These are phyloP conservation scores for Solanum aculeatissimum DNA, from an alignment of 305 asterid genomes.

Conservation along the genomic window DNA sequence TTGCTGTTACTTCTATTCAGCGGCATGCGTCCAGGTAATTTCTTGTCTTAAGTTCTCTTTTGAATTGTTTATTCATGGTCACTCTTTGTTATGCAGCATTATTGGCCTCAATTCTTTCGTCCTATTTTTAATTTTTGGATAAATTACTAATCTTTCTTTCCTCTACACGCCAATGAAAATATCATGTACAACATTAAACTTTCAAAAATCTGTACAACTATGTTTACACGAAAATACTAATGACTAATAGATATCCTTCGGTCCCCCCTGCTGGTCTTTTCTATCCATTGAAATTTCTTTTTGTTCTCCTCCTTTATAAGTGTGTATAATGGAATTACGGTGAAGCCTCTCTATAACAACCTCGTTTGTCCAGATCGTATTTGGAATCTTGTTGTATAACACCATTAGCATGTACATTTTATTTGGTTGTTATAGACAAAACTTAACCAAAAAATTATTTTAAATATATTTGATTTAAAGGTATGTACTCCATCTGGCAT, in stretches of 20 bases:
- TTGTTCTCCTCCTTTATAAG: neutral
- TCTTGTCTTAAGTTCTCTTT: neutral
- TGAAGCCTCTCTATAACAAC: neutral
- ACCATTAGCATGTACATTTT: neutral
- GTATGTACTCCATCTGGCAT: neutral
- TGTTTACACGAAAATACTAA: neutral
- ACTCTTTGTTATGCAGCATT: neutral
- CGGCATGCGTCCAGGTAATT: conserved; percentile 25
- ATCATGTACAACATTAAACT: neutral
- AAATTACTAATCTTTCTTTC: neutral
- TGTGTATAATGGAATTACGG: neutral
- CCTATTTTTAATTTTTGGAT: neutral
- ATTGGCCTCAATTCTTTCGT: neutral
- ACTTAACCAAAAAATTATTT: neutral
- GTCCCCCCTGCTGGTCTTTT: neutral
- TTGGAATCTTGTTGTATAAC: neutral
- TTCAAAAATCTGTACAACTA: neutral
- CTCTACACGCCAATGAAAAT: neutral
- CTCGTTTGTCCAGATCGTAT: neutral
- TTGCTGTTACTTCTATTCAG: conserved; percentile 22
- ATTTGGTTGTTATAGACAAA: neutral
- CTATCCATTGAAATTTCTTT: neutral
- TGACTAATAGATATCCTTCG: neutral
- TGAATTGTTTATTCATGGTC: conserved; percentile 1
- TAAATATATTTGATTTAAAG: neutral